Evolutionary conservation across 768 basidiomycete genomes (phyloP), one percentile per base, ranked within the genome.

Genomic region (Saitozyma podzolica): DNA sequence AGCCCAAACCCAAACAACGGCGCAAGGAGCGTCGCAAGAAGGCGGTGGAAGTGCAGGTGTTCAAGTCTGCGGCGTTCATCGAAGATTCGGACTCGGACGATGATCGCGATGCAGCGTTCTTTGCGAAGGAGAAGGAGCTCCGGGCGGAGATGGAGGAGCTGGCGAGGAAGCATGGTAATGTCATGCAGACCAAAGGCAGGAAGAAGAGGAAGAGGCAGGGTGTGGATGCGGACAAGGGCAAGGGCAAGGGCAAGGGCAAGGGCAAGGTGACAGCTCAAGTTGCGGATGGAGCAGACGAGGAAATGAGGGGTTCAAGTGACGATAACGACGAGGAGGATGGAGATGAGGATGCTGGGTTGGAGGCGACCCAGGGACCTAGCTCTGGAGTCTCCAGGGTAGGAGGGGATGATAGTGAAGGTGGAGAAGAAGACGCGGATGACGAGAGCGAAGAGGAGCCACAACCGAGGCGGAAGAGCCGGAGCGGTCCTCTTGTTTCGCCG

Each of bases 1-100:
- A 82, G 43, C 78, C 75, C 50, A 72, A 67, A 55, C 49, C 29
- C 29, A 29, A 29, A 29, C 29, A 29, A 29, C 29, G 13, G 45
- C 45, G 13, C 11, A 76, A 70, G 63, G 50, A 53, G 11, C 59
- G 66, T 29, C 82, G 80, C 81, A 67, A 80, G 71, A 73, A 84
- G 78, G 83, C 82, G 68, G 87, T 85, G 75, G 89, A 89, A 75
- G 85, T 85, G 75, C 84, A 87, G 81, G 82, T 82, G 62, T 93
- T 90, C 83, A 92, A 92, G 78, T 90, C 89, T 8, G 91, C 91
- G 9, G 88, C 91, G 77, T 90, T 94, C 76, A 92, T 95, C 76
- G 87, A 89, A 74, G 92, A 96, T 80, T 91, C 90, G 65, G 93
- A 96, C 70, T 87, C 89, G 73, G 88, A 92, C 78, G 88, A 89